Evolutionary conservation across 768 basidiomycete genomes (phyloP).

Genomic region (Serendipita sp.): DNA sequence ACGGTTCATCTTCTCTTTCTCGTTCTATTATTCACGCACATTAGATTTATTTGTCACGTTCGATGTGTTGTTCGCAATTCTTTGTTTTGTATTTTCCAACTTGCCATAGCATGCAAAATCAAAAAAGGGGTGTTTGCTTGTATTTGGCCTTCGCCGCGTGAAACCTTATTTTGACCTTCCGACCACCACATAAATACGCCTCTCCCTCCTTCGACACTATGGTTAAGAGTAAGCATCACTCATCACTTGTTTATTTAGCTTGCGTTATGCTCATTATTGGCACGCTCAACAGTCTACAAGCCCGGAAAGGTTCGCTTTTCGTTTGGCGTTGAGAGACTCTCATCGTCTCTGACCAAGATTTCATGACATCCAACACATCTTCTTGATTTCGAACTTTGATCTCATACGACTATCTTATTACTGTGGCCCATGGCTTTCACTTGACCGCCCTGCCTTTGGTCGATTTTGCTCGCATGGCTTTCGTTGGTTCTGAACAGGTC

Average conservation of each 20-base stretch:
- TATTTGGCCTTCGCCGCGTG: background rate
- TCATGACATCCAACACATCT: slow-evolving; percentile 8
- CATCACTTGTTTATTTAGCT: background rate
- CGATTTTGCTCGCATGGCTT: background rate
- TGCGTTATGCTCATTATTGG: background rate
- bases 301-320: slow-evolving; percentile 58
- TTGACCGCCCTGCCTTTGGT: background rate
- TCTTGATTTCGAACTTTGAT: background rate
- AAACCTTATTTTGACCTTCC: background rate
- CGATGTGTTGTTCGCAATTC: too few relatives aligned
- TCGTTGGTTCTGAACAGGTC: slow-evolving; percentile 44
- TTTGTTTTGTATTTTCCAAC: too few relatives aligned
- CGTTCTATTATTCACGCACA: too few relatives aligned
- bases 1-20: too few relatives aligned
- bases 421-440: too few relatives aligned
- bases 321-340: background rate
- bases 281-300: slow-evolving; percentile 57
- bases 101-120: too few relatives aligned
- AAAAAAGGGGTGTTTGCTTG: background rate
- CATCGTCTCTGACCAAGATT: background rate
- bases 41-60: too few relatives aligned
- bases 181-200: background rate
- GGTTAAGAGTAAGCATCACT: slow-evolving; percentile 13
- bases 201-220: slow-evolving; percentile 11
- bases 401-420: too few relatives aligned